Evolutionary conservation across 2,329 filamentous ascomycete genomes (phyloP).

Genomic region (Trichoderma atroviride): DNA sequence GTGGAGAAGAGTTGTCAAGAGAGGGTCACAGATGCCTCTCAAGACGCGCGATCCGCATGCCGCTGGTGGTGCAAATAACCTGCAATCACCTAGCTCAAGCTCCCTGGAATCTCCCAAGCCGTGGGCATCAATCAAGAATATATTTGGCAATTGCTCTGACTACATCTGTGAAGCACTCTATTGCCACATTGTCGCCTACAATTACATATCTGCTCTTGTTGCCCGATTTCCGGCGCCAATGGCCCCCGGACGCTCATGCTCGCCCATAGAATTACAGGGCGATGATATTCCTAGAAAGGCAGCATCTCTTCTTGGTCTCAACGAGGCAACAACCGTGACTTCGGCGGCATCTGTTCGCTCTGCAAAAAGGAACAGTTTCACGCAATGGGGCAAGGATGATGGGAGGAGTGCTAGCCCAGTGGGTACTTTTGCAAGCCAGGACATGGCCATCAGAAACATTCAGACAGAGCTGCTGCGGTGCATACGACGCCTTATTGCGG

Average conservation of each 20-base stretch:
- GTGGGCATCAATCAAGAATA: slow-evolving; percentile 52
- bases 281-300: slow-evolving; percentile 56
- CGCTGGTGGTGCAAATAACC: slow-evolving; percentile 17
- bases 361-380: slow-evolving; percentile 34
- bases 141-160: slow-evolving; percentile 57
- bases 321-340: slow-evolving; percentile 31
- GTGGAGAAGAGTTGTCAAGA: slow-evolving; percentile 42
- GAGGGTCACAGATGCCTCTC: slow-evolving; percentile 8
- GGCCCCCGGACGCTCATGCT: slow-evolving; percentile 23
- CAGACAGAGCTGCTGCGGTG: slow-evolving; percentile 55
- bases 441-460: slow-evolving; percentile 48
- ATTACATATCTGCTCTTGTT: slow-evolving; percentile 52
- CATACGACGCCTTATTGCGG: slow-evolving; percentile 54
- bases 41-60: slow-evolving; percentile 16
- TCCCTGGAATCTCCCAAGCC: slow-evolving; percentile 36
- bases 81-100: slow-evolving; percentile 28
- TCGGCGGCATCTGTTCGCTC: slow-evolving; percentile 32
- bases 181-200: slow-evolving; percentile 61
- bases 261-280: slow-evolving; percentile 33
- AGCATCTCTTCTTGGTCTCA: slow-evolving; percentile 53
- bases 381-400: slow-evolving; percentile 37
- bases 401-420: slow-evolving; percentile 29
- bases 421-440: slow-evolving; percentile 33
- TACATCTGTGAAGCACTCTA: slow-evolving; percentile 62
- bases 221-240: slow-evolving; percentile 32